Evolutionary conservation across 192 early-diverging fungal species (phyloP), one percentile per base, ranked within the genome.

Genomic region (Rhizophlyctis rosea): DNA sequence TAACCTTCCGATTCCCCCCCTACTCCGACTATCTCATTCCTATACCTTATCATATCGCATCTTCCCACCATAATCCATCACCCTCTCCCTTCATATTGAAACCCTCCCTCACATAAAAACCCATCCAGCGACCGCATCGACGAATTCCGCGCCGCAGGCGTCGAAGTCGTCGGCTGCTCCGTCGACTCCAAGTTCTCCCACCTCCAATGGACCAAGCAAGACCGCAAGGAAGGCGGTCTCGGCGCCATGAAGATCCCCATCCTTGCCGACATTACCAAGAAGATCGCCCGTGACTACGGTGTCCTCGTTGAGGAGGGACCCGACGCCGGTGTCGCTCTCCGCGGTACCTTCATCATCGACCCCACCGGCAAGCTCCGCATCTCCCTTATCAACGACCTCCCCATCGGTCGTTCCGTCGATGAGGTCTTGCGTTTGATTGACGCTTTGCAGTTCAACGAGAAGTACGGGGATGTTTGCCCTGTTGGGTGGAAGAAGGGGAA

Each of bases 231-330:
- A 44, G 39, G 39, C 18, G 94, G 95, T 74, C 80, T 98, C 24
- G 95, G 95, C 59, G 80, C 85, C 54, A 72, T 98, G 84, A 84
- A 91, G 64, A 91, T 95, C 81, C 95, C 95, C 50, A 80, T 98
- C 64, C 49, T 94, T 24, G 80, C 89, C 48, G 92, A 94, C 64
- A 80, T 87, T 74, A 98, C 86, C 79, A 93, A 94, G 81, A 76
- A 87, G 79, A 91, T 98, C 52, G 71, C 91, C 53, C 78, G 75
- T 56, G 88, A 93, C 72, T 98, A 95, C 73, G 88, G 90, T 67
- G 89, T 95, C 53, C 84, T 93, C 27, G 77, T 88, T 70, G 86
- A 90, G 76, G 82, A 88, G 29, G 90, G 75, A 4, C 57, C 50
- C 3, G 75, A 84, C 51, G 85, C 79, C 57, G 88, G 88, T 72